Evolutionary conservation across 2,329 filamentous ascomycete species (phyloP).

Genomic region (Epichloe festucae): DNA sequence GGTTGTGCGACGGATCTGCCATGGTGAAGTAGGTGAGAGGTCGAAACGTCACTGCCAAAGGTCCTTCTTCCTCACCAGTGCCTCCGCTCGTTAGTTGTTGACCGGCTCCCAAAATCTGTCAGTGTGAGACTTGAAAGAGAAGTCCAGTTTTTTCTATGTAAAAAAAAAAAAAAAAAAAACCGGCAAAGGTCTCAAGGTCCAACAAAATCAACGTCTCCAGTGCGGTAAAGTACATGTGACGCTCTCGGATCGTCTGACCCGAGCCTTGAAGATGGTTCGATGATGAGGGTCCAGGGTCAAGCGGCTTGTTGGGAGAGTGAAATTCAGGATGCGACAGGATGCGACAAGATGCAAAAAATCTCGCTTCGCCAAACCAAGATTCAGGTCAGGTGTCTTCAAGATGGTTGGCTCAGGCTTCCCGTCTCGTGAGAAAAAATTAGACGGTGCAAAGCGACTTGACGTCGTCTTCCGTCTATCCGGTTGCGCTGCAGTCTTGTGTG

Average conservation of each 20-base stretch:
- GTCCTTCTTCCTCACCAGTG: background rate
- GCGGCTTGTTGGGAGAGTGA: background rate
- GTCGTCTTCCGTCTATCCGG: constrained; percentile 11
- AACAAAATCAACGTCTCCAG: background rate
- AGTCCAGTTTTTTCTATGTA: background rate
- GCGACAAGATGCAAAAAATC: constrained; percentile 8
- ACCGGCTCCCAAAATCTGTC: background rate
- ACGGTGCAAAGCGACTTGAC: constrained; percentile 8
- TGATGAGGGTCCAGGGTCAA: background rate
- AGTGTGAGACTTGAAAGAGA: background rate
- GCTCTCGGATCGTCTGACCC: background rate
- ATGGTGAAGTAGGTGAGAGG: constrained; percentile 23
- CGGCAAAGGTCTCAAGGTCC: background rate
- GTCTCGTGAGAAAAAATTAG: constrained; percentile 4
- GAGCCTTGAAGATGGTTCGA: background rate
- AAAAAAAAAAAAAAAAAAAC: background rate
- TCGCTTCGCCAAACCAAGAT: constrained; percentile 7
- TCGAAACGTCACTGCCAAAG: background rate
- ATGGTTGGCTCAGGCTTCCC: constrained; percentile 5
- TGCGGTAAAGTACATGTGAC: constrained; percentile 1
- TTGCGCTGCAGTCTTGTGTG: constrained; percentile 13
- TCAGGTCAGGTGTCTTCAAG: background rate
- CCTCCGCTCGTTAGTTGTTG: background rate
- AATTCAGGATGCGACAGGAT: constrained; percentile 5
- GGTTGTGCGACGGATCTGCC: constrained; percentile 41